Conservation (phyloP, 108 stramenopile genomes). For the Stephanodiscus minutulus region DNA sequence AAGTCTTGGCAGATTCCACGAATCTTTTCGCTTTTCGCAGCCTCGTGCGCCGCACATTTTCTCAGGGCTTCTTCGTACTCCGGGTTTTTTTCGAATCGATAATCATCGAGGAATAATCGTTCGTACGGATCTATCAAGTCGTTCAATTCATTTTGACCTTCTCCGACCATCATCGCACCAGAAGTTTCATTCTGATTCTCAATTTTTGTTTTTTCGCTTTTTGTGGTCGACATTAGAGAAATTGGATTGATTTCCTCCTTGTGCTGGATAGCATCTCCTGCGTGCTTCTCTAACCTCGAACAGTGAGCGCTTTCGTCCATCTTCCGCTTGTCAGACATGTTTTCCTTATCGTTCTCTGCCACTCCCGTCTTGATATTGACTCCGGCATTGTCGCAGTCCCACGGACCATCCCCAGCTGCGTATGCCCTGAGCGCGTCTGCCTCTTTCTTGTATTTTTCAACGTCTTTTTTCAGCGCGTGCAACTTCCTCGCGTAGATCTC, state of each 20-base stretch:
- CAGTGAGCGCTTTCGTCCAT: background rate
- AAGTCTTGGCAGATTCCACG: constrained; percentile 20
- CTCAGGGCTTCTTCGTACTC: constrained; percentile 1
- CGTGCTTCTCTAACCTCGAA: background rate
- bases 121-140: constrained; percentile 10
- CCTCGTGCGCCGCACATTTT: background rate
- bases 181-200: background rate
- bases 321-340: background rate
- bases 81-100: constrained; percentile 1
- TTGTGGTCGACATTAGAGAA: background rate
- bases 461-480: constrained; percentile 12
- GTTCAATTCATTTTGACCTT: background rate
- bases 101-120: constrained; percentile 10
- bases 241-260: background rate
- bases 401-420: background rate
- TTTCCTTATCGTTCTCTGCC: constrained; percentile 17
- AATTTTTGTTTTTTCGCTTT: background rate
- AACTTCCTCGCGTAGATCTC: constrained; percentile 20
- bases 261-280: background rate
- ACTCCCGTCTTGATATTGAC: constrained; percentile 15
- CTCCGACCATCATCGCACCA: background rate
- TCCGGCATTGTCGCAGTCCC: constrained; percentile 1
- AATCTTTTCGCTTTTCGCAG: constrained; percentile 3
- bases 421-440: background rate
- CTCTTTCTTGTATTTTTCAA: constrained; percentile 3